Conservation (phyloP, 345 rosid genomes). For the Citrus inodora region DNA sequence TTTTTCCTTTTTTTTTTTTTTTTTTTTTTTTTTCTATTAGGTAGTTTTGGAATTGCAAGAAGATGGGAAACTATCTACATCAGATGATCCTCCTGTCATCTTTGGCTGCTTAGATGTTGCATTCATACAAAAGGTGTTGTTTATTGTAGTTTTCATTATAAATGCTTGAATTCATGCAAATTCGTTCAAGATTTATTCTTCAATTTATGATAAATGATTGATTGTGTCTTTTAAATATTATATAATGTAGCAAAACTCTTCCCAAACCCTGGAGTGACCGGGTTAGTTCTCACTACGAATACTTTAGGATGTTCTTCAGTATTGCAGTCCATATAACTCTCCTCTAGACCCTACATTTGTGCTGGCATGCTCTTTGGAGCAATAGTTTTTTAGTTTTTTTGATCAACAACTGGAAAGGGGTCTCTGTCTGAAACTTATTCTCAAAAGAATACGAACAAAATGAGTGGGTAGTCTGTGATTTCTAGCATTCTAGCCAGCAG, state of each 20-base stretch:
- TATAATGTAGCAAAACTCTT: too few relatives aligned
- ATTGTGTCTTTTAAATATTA: too few relatives aligned
- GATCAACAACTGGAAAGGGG: background rate
- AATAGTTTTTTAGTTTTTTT: background rate
- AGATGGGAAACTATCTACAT: constrained; percentile 73
- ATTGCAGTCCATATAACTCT: background rate
- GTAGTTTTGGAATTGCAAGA: constrained; percentile 86
- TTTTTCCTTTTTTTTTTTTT: background rate
- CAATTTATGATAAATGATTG: too few relatives aligned
- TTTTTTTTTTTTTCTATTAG: constrained; percentile 24
- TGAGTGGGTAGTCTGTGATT: background rate
- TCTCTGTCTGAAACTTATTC: background rate
- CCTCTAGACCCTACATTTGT: background rate
- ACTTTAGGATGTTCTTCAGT: background rate
- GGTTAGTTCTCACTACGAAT: background rate
- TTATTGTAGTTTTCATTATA: constrained; percentile 1
- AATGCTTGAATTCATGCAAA: background rate
- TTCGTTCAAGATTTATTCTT: too few relatives aligned
- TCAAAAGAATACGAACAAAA: background rate
- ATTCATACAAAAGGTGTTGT: constrained; percentile 57
- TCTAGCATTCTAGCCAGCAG: background rate
- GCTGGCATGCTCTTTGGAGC: background rate
- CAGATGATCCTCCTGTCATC: constrained; percentile 79
- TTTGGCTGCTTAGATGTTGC: constrained; percentile 66
- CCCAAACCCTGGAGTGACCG: too few relatives aligned